Conservation (phyloP, 176 grass and related monocot genomes). For the Neostapfia colusana region DNA sequence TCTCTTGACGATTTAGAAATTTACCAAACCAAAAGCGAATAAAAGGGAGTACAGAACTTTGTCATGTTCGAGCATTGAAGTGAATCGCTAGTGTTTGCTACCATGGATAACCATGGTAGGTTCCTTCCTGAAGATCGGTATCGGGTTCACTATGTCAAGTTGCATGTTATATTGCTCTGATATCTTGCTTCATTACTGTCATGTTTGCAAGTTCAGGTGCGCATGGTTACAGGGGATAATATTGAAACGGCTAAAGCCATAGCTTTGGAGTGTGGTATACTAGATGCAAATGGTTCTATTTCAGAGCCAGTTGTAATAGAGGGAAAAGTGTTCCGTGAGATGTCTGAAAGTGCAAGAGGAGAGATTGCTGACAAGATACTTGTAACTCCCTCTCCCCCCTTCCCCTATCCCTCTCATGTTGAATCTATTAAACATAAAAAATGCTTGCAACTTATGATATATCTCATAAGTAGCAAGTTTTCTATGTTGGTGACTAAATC, state of each 20-base stretch:
- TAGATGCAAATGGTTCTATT: slow-evolving; percentile 42
- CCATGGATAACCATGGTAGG: not conserved
- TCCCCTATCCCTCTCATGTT: not conserved
- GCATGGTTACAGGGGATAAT: slow-evolving; percentile 98
- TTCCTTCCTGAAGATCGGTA: not conserved
- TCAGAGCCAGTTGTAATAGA: slow-evolving; percentile 68
- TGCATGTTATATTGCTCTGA: slow-evolving; percentile 1
- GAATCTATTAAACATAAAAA: not conserved
- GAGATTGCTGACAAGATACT: slow-evolving; percentile 72
- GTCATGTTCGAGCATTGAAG: not conserved
- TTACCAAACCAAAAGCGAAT: not conserved
- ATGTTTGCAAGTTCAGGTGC: slow-evolving; percentile 58
- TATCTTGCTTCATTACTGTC: slow-evolving; percentile 1
- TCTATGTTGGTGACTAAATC: not conserved
- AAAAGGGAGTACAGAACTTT: not conserved
- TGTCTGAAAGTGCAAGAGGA: slow-evolving; percentile 60
- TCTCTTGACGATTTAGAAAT: not conserved
- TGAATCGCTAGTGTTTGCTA: not conserved
- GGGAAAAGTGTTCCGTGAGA: slow-evolving; percentile 77
- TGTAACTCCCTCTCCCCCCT: slow-evolving; percentile 61
- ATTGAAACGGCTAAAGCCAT: slow-evolving; percentile 95
- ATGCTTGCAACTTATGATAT: slow-evolving; percentile 11
- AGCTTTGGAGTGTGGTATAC: slow-evolving; percentile 95
- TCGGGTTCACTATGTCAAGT: not conserved
- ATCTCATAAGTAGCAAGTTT: slow-evolving; percentile 2